Base-by-base conservation (phyloP, 768 basidiomycete species). In the Leccinum obscurum region DNA sequence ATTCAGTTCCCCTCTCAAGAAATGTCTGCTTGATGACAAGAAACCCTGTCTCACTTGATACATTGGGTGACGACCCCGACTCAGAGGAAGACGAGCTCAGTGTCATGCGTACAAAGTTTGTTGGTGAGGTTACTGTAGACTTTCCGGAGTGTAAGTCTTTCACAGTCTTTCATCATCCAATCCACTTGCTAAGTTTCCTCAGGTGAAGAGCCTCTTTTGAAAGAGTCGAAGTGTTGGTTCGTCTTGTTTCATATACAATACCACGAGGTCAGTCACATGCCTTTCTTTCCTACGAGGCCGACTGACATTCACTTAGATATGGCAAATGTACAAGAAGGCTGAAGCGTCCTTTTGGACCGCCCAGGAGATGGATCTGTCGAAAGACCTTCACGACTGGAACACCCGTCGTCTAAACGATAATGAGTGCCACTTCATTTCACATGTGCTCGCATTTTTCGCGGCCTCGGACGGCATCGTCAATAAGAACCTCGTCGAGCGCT, bases 391-490 rank as follows among this genome's bases (percentile, higher is more conserved):
- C 15, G 55, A 56, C 35, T 56, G 55, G 55, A 48, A 46, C 30
- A 30, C 44, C 10, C 49, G 11, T 13, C 49, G 11, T 13, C 30
- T 52, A 17, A 52, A 52, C 30, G 30, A 52, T 9, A 50, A 50
- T 7, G 95, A 98, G 68, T 86, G 88, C 30, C 86, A 93, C 72
- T 98, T 98, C 65, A 82, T 97, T 64, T 92, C 92, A 1, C 93
- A 94, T 65, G 88, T 98, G 53, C 87, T 98, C 39, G 95, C 95
- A 0, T 98, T 97, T 73, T 98, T 98, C 70, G 95, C 95, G 24
- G 93, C 95, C 9, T 95, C 93, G 0, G 94, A 97, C 63, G 94
- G 95, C 34, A 97, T 97, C 61, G 93, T 97, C 65, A 97, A 97
- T 74, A 95, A 97, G 73, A 98, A 98, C 73, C 82, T 98, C 1